Conservation (phyloP, 257 asterid species). For the Solanum sejunctum region DNA sequence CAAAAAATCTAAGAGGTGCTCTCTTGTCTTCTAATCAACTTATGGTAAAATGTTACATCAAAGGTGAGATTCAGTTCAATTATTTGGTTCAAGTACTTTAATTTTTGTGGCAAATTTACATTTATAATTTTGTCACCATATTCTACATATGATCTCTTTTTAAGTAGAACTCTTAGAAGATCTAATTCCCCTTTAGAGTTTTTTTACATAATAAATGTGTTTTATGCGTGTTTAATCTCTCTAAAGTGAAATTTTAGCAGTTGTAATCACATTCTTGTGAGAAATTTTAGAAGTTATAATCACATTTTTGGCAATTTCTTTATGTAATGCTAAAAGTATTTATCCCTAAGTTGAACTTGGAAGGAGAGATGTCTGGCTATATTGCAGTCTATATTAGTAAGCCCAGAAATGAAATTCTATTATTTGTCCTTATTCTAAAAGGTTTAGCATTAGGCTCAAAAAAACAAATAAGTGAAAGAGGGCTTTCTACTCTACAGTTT, state of each 20-base stretch:
- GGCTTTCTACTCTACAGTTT: neutral
- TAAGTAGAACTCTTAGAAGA: neutral
- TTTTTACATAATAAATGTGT: neutral
- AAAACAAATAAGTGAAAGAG: neutral
- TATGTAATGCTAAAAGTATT: neutral
- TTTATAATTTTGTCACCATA: neutral
- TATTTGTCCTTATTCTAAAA: neutral
- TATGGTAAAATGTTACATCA: neutral
- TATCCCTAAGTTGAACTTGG: neutral
- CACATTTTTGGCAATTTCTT: neutral
- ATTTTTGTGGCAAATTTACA: neutral
- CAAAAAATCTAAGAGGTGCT: conserved; percentile 76
- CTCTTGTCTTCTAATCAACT: neutral
- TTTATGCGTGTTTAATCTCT: neutral
- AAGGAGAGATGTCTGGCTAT: neutral
- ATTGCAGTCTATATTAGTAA: neutral
- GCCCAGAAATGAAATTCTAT: neutral
- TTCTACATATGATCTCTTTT: neutral
- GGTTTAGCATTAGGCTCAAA: neutral
- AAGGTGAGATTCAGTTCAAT: neutral
- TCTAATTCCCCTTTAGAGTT: neutral
- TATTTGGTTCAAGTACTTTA: neutral
- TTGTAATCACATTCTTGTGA: no score
- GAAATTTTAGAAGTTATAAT: neutral
- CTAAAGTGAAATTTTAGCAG: neutral